Evolutionary conservation across 2,329 filamentous ascomycete species (phyloP), one percentile per base, ranked within the genome.

Genomic region (Sarocladium kiliense): DNA sequence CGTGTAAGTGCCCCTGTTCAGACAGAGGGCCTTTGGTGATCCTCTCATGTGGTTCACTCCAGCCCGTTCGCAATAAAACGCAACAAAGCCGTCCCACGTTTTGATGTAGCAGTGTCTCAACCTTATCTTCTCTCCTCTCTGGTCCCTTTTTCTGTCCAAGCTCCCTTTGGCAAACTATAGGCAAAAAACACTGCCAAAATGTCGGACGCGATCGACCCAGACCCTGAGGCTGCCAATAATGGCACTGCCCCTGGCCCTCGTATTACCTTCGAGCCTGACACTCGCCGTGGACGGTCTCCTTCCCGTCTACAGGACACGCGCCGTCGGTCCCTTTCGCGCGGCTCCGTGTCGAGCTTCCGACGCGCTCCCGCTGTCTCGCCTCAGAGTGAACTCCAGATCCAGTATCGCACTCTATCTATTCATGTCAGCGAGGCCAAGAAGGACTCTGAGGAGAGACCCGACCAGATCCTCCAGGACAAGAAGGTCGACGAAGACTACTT

Each of bases 401-500:
- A 71, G 55, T 74, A 73, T 56, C 70, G 70, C n/a, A 72, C 70
- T 16, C 59, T 73, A 4, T 73, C 71, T 44, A 72, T 73, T 54
- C 69, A 73, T 11, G 69, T 72, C 5, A 65, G 67, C 56, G 70
- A 73, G 61, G 69, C 69, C 30, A 58, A 65, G 36, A 58, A 62
- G 37, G 66, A 68, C 5, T 54, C 59, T 3, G 63, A 45, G 45
- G 23, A 39, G 36, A 16, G n/a, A 27, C 12, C 37, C 57, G 23
- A 47, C 26, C n/a, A 63, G 64, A 23, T 11, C 55, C 25, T 68
- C 65, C 32, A 59, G 57, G 1, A 55, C 19, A 66, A 68, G 7
- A 68, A 67, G 26, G 64, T 68, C 3, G 66, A 74, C 36, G 64
- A 74, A 23, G 73, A 78, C 55, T 78, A 75, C 64, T 75, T 76